Evolutionary conservation across 116 monocot species (phyloP).

Genomic region (Zostera marina): DNA sequence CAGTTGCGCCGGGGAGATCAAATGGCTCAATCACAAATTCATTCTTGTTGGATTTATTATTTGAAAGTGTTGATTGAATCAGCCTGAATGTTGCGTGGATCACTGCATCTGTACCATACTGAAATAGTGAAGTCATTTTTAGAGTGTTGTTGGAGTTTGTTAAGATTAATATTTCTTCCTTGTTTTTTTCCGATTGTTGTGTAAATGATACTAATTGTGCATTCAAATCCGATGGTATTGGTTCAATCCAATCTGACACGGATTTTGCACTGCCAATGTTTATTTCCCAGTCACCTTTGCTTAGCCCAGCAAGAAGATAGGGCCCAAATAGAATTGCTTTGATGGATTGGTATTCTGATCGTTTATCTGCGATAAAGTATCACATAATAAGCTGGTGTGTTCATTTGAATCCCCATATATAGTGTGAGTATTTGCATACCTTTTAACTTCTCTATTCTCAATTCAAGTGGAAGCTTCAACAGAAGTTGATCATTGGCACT

Average conservation of each 20-base stretch:
- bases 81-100: conserved; percentile 71
- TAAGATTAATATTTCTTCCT: conserved; percentile 24
- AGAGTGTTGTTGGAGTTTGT: conserved; percentile 39
- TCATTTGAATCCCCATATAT: background rate
- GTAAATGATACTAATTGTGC: conserved; percentile 45
- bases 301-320: conserved; percentile 72
- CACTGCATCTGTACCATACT: conserved; percentile 38
- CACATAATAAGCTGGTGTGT: background rate
- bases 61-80: conserved; percentile 4
- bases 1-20: conserved; percentile 28
- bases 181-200: conserved; percentile 19
- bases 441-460: conserved; percentile 66
- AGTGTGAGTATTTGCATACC: conserved; percentile 17
- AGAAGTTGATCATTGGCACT: conserved; percentile 30
- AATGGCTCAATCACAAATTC: conserved; percentile 40
- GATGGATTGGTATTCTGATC: conserved; percentile 46
- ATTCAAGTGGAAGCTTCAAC: conserved; percentile 38
- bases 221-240: conserved; percentile 38
- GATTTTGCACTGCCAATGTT: conserved; percentile 22
- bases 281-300: conserved; percentile 57
- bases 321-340: conserved; percentile 76
- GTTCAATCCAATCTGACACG: conserved; percentile 45
- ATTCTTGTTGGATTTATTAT: background rate
- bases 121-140: conserved; percentile 32
- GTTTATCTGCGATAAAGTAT: conserved; percentile 45